phyloP scores from a whole-genome alignment of 768 basidiomycete species.

The Russula earlei region DNA sequence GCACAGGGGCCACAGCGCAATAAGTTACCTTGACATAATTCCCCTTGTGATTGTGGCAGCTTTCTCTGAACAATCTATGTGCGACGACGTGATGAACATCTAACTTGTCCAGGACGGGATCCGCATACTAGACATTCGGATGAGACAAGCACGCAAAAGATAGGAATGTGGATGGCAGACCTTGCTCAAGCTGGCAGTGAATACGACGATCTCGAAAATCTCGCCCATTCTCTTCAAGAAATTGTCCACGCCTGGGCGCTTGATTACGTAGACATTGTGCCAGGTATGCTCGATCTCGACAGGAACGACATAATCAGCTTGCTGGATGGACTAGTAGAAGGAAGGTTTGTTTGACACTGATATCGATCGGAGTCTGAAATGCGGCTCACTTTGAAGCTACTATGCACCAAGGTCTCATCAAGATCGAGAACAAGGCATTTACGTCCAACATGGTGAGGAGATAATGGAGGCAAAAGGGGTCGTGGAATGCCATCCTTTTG shows the following conservation, averaged over 20 bases:
- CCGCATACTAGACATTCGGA: constrained; percentile 69
- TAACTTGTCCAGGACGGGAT: constrained; percentile 95
- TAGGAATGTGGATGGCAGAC: constrained; percentile 33
- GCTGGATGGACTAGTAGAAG: constrained; percentile 67
- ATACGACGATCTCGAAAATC: constrained; percentile 95
- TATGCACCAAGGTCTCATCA: constrained; percentile 95
- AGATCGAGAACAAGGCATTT: constrained; percentile 97
- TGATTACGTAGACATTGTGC: constrained; percentile 99
- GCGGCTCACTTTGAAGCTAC: constrained; percentile 84
- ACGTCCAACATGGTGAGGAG: constrained; percentile 70
- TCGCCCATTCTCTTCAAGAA: constrained; percentile 98
- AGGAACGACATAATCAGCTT: constrained; percentile 96
- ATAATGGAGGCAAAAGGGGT: constrained; percentile 81
- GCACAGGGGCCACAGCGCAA: neutral
- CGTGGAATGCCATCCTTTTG: constrained; percentile 76
- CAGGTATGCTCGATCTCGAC: constrained; percentile 98
- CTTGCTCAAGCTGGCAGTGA: constrained; percentile 97
- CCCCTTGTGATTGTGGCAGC: constrained; percentile 97
- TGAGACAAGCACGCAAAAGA: constrained; percentile 6
- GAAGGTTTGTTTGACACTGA: constrained; percentile 15
- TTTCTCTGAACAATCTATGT: constrained; percentile 93
- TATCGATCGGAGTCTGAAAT: neutral
- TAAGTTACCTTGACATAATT: constrained; percentile 90
- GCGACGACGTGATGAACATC: constrained; percentile 88
- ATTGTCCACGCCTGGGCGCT: constrained; percentile 94